Evolutionary conservation across 805 yeast species (phyloP).

Genomic region (Metschnikowia peoriensis): DNA sequence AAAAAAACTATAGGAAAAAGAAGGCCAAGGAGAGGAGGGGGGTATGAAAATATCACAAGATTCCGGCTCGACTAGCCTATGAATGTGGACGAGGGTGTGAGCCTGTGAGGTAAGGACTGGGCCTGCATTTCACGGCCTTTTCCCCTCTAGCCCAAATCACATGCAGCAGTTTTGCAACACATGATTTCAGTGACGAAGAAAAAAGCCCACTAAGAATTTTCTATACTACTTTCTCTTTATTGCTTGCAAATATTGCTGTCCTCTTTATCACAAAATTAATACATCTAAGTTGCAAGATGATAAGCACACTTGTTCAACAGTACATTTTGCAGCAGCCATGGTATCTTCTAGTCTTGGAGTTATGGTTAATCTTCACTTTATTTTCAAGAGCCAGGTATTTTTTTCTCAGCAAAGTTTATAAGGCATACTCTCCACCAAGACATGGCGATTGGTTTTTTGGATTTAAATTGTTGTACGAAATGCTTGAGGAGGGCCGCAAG

Average conservation of each 20-base stretch:
- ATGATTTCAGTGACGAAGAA: too few species aligned
- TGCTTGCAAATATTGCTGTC: too few species aligned
- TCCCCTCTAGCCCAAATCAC: slow-evolving; percentile 1
- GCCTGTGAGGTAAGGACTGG: not conserved
- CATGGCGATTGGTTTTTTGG: slow-evolving; percentile 14
- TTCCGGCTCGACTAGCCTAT: too few species aligned
- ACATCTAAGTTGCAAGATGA: not conserved
- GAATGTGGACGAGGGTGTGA: not conserved
- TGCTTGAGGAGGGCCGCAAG: slow-evolving; percentile 4
- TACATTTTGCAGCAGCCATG: slow-evolving; percentile 9
- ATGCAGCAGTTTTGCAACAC: not conserved
- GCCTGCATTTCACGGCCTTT: not conserved
- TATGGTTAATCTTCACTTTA: not conserved
- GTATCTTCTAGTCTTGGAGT: slow-evolving; percentile 8
- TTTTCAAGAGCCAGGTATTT: not conserved
- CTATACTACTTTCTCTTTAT: not conserved
- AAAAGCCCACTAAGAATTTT: not conserved
- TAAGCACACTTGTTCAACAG: not conserved
- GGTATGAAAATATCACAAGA: too few species aligned
- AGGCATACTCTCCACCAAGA: slow-evolving; percentile 11
- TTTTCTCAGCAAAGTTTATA: slow-evolving; percentile 5
- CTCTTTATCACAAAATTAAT: not conserved
- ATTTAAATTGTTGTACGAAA: slow-evolving; percentile 6
- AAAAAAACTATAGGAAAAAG: too few species aligned
- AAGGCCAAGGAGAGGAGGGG: too few species aligned